Base-by-base conservation (phyloP, 352 stramenopile species). In the Globisporangium orthogonon region DNA sequence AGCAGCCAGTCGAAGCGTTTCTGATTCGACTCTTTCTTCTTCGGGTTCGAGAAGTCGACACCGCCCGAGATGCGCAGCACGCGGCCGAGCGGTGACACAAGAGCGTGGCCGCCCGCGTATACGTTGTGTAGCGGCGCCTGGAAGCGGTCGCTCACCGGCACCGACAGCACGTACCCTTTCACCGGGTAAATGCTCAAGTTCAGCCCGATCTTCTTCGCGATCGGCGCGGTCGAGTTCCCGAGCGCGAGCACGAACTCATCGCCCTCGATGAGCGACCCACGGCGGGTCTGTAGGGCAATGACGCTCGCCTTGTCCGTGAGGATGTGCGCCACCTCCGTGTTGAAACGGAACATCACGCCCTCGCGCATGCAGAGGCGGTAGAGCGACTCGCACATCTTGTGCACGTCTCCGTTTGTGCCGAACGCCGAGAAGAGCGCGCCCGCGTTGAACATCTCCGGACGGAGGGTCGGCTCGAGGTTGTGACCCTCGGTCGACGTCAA, bases 341-440 rank as follows among this genome's bases (percentile, higher is more conserved):
- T 88, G 52, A 94, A 91, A 49, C 83, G 85, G 68, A 94, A 94
- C 85, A 94, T 92, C 50, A 94, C 85, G 30, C 85, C 85, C 54
- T 93, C 75, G 5, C 81, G 78, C 65, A 89, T 76, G 53, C 82
- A 94, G 18, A 93, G 67, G 10, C 73, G 66, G 62, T 90, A 88
- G 17, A 94, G 76, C 47, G 83, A 86, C 56, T 88, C 68, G 58
- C 85, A 94, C 75, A 91, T 91, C 70, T 94, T 94, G 71, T 94
- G 82, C 52, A 94, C 83, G 61, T 94, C 85, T 50, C 85, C 85
- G 67, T 85, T 94, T 11, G 85, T 93, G 17, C 83, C 85, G 52
- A 89, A 91, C 3, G 83, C 76, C 29, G 81, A 93, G 45, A 92
- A 79, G 47, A 94, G 69, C 0, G 83, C 85, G 11, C 85, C 85